phyloP scores from a whole-genome alignment of 2,329 filamentous ascomycete genomes.

The Pezicula carpinea region DNA sequence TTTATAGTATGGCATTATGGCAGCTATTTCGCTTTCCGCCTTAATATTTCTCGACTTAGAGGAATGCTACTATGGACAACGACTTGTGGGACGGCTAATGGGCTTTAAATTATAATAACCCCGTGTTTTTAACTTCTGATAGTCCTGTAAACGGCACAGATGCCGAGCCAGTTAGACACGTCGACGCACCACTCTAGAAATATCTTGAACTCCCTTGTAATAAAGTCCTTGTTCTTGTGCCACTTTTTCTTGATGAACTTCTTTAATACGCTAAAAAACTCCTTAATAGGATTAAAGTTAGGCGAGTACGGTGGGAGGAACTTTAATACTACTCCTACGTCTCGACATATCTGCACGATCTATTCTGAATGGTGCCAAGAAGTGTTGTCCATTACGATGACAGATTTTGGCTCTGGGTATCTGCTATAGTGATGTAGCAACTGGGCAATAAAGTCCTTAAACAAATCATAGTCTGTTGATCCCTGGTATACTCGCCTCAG shows the following conservation, averaged over 20 bases:
- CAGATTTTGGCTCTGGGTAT: constrained; percentile 27
- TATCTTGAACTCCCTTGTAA: no score
- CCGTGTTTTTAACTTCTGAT: no score
- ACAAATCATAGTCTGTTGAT: constrained; percentile 18
- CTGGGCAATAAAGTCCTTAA: constrained; percentile 25
- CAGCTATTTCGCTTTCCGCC: no score
- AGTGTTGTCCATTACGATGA: constrained; percentile 30
- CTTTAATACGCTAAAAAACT: constrained; percentile 15
- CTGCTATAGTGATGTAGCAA: constrained; percentile 25
- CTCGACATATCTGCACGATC: constrained; percentile 18
- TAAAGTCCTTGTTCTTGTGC: constrained; percentile 12
- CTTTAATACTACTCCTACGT: constrained; percentile 6
- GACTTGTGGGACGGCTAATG: no score
- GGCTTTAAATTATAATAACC: no score
- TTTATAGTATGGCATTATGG: no score
- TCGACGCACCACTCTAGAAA: no score
- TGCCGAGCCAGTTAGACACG: no score
- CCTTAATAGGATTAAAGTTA: constrained; percentile 12
- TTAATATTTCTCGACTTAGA: no score
- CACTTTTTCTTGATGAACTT: constrained; percentile 23
- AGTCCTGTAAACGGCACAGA: no score
- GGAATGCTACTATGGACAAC: no score
- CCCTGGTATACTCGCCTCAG: constrained; percentile 17
- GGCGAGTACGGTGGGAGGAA: constrained; percentile 6
- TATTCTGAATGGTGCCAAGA: constrained; percentile 23